These are phyloP conservation scores for Anisodus tanguticus DNA, from an alignment of 257 asterid species.

Conservation along the genomic window DNA sequence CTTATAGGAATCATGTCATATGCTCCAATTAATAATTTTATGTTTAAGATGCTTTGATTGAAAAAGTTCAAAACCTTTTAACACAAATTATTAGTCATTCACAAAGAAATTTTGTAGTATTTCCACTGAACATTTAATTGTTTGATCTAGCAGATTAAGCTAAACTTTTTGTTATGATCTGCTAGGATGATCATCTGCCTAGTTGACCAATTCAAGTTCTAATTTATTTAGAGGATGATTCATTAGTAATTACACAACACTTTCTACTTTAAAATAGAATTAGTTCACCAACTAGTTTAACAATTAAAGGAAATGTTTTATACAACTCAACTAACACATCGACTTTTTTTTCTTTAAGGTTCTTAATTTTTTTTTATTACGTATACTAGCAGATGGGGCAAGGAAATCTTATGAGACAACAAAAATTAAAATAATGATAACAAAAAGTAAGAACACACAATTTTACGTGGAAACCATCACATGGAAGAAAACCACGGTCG, in stretches of 20 bases:
- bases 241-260: background rate
- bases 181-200: constrained; percentile 10
- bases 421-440: too few species aligned
- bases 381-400: too few species aligned
- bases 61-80: constrained; percentile 14
- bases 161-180: constrained; percentile 4
- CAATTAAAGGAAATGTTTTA: constrained; percentile 29
- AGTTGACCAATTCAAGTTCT: constrained; percentile 31
- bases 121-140: constrained; percentile 17
- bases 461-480: too few species aligned
- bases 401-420: too few species aligned
- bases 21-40: constrained; percentile 27
- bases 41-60: background rate
- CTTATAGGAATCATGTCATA: constrained; percentile 34
- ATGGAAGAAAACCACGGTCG: too few species aligned
- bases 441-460: too few species aligned
- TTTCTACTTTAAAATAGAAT: constrained; percentile 27
- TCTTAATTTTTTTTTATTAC: background rate
- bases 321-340: constrained; percentile 43
- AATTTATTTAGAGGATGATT: constrained; percentile 33
- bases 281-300: constrained; percentile 48
- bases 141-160: background rate
- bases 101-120: background rate
- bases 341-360: constrained; percentile 29
- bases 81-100: background rate